A percentile compares a stretch with the other conserved stretches of the same genome.
Evolutionary conservation across 176 grass and related monocot species (phyloP).

Genomic region (Phragmites australis): DNA sequence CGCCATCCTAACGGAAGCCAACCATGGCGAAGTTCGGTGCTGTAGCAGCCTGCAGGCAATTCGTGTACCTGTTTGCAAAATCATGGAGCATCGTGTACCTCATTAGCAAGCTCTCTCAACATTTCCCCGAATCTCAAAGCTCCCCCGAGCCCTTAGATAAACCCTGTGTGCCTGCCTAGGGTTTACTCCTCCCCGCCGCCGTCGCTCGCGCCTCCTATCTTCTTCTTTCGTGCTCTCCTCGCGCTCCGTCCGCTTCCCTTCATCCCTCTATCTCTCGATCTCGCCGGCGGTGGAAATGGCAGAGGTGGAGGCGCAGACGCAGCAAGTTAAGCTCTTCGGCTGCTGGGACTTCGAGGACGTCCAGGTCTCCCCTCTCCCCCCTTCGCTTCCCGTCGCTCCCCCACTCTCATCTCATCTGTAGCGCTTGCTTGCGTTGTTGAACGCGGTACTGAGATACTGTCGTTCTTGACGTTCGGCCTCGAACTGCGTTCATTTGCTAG

Average conservation of each 20-base stretch:
- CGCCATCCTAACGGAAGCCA: too few species aligned
- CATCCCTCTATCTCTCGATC: neutral
- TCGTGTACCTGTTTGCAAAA: neutral
- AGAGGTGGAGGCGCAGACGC: slow-evolving; percentile 15
- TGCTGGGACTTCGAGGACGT: slow-evolving; percentile 38
- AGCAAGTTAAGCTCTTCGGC: slow-evolving; percentile 41
- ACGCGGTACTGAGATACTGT: neutral
- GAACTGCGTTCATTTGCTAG: neutral
- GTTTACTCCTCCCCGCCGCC: slow-evolving; percentile 4
- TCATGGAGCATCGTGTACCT: neutral
- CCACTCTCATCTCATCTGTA: neutral
- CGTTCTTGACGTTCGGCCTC: neutral
- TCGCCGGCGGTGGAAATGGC: neutral
- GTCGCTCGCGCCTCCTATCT: neutral
- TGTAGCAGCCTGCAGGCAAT: too few species aligned
- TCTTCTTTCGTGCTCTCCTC: neutral
- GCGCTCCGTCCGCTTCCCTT: too few species aligned
- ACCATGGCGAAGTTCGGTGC: too few species aligned
- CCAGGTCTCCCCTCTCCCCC: neutral
- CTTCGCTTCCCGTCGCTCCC: too few species aligned
- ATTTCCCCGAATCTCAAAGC: slow-evolving; percentile 12
- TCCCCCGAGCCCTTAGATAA: neutral
- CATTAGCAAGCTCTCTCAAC: neutral
- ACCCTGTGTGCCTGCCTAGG: neutral
- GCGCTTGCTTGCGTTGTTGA: neutral